Conservation (phyloP, 805 yeast genomes). For the Lipomyces sp. region DNA sequence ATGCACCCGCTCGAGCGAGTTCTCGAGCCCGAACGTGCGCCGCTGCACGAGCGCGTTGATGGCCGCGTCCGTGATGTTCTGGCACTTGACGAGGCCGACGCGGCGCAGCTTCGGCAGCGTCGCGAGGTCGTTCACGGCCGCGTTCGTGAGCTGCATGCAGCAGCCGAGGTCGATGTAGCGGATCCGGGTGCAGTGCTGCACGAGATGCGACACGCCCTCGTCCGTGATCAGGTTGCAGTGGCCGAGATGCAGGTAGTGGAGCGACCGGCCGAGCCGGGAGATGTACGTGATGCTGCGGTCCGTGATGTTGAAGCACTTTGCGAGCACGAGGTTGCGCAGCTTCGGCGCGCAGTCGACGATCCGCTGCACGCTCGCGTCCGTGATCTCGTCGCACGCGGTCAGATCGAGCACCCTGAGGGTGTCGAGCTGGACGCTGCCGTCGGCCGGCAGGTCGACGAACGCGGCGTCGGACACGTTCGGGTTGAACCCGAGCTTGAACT, state of each 20-base stretch:
- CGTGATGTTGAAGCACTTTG: conserved; percentile 83
- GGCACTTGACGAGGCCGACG: conserved; percentile 90
- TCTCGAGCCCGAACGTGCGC: conserved; percentile 61
- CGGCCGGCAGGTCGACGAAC: conserved; percentile 38
- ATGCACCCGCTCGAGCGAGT: conserved; percentile 87
- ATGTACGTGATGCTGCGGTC: conserved; percentile 73
- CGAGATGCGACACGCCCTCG: conserved; percentile 71
- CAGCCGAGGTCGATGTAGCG: conserved; percentile 95
- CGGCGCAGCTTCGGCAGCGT: conserved; percentile 76
- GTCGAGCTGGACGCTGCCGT: conserved; percentile 40
- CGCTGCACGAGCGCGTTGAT: conserved; percentile 56
- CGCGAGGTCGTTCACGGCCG: conserved; percentile 71
- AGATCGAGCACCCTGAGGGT: conserved; percentile 78
- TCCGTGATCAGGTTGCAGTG: conserved; percentile 92
- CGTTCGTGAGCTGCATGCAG: conserved; percentile 83
- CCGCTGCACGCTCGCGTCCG: conserved; percentile 72
- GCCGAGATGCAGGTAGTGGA: conserved; percentile 89
- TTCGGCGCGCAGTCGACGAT: conserved; percentile 78
- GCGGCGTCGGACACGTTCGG: conserved; percentile 64
- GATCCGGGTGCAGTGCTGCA: conserved; percentile 74
- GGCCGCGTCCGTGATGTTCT: conserved; percentile 82
- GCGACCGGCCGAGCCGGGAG: conserved; percentile 67
- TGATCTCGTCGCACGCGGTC: conserved; percentile 75
- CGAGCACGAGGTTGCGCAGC: conserved; percentile 78
- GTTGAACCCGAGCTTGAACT: conserved; percentile 69